Percentiles rank a stretch among this genome's conserved stretches.
phyloP scores from a whole-genome alignment of 352 stramenopile species.

The Phytopythium ostracodes region DNA sequence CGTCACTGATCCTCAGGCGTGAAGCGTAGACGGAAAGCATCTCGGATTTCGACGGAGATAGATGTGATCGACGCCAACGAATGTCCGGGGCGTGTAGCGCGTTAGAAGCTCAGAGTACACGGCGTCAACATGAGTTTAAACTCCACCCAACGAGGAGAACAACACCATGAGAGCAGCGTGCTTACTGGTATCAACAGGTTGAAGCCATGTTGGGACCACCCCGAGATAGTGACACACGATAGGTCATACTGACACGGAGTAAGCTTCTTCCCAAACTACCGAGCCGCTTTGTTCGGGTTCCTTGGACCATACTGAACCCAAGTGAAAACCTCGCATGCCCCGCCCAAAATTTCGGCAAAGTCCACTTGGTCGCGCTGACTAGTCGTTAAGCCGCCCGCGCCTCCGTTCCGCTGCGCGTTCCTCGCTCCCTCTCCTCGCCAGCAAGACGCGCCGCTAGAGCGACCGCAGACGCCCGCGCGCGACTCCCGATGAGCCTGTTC shows the following conservation, averaged over 20 bases:
- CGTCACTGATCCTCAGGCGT: too few species aligned
- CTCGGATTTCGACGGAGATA: not conserved
- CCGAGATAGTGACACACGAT: not conserved
- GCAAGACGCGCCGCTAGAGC: not conserved
- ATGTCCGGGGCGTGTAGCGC: not conserved
- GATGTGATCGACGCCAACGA: not conserved
- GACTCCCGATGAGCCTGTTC: slow-evolving; percentile 49
- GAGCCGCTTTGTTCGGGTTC: not conserved
- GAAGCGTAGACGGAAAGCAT: not conserved
- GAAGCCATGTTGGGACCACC: not conserved
- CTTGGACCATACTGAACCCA: not conserved
- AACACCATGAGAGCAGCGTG: too few species aligned
- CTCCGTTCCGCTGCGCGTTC: not conserved
- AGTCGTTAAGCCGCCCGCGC: not conserved
- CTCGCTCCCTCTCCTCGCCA: not conserved
- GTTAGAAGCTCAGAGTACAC: not conserved
- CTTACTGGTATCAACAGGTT: not conserved
- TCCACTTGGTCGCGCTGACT: not conserved
- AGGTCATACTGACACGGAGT: too few species aligned
- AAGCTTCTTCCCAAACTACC: too few species aligned
- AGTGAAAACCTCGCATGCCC: not conserved
- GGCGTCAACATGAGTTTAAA: not conserved
- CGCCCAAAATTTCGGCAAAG: not conserved
- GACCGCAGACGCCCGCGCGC: slow-evolving; percentile 6
- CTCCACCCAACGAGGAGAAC: too few species aligned